phyloP scores from a whole-genome alignment of 805 yeast genomes.

The Peterozyma toletana region DNA sequence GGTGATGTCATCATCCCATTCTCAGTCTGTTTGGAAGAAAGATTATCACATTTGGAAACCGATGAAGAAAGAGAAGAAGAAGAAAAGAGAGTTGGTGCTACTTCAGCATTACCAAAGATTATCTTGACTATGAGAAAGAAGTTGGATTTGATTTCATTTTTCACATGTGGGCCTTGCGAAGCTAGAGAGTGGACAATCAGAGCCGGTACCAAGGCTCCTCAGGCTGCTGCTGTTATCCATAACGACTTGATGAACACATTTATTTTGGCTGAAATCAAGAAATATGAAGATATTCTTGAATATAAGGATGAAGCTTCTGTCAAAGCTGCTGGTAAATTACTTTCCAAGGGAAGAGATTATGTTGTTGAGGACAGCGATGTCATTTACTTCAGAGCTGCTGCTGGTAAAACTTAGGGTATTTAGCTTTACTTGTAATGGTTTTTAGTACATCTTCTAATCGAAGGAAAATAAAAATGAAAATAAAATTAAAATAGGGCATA shows the following conservation, averaged over 20 bases:
- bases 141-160: conserved; percentile 70
- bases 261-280: conserved; percentile 68
- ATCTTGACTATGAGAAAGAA: conserved; percentile 60
- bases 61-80: conserved; percentile 36
- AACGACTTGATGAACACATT: conserved; percentile 79
- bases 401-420: conserved; percentile 39
- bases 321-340: conserved; percentile 51
- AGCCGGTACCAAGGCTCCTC: conserved; percentile 70
- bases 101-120: conserved; percentile 54
- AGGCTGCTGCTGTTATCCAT: conserved; percentile 88
- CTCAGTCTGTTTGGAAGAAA: conserved; percentile 88
- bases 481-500: too few relatives aligned
- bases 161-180: conserved; percentile 82
- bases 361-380: conserved; percentile 82
- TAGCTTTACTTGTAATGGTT: too few relatives aligned
- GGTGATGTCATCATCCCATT: conserved; percentile 85
- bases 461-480: too few relatives aligned
- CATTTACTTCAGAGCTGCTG: conserved; percentile 63
- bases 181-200: conserved; percentile 87
- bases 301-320: conserved; percentile 45
- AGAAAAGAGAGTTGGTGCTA: conserved; percentile 27
- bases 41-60: conserved; percentile 77
- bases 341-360: conserved; percentile 71
- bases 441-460: too few relatives aligned
- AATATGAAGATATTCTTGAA: conserved; percentile 52